Conservation (phyloP, 352 stramenopile genomes). For the Thalassiosira mediterranea region DNA sequence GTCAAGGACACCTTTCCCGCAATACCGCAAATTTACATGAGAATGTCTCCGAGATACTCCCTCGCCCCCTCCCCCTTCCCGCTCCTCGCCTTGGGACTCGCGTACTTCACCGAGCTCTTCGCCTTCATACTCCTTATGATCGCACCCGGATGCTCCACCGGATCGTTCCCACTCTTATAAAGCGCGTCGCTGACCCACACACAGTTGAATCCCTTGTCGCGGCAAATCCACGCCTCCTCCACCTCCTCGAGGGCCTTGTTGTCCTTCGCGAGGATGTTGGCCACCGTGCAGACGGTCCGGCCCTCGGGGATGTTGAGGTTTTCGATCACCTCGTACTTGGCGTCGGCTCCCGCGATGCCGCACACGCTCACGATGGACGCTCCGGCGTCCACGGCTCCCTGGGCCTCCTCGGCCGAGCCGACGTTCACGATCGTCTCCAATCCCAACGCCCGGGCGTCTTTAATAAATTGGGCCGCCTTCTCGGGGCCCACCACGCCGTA, state of each 20-base stretch:
- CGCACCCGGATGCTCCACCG: constrained; percentile 73
- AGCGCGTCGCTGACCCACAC: constrained; percentile 82
- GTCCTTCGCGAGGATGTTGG: constrained; percentile 67
- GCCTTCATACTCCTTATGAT: constrained; percentile 81
- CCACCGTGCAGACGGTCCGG: constrained; percentile 62
- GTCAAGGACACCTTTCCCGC: no score
- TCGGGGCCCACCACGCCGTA: constrained; percentile 63
- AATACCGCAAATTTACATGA: constrained; percentile 75
- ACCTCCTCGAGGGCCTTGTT: constrained; percentile 82
- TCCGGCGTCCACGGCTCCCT: constrained; percentile 64
- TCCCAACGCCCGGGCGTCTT: constrained; percentile 50
- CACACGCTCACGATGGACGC: constrained; percentile 58
- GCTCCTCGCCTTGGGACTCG: constrained; percentile 68
- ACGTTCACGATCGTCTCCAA: constrained; percentile 75
- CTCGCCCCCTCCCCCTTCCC: constrained; percentile 80
- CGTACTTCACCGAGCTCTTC: constrained; percentile 81
- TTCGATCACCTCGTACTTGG: constrained; percentile 51
- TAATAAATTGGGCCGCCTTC: constrained; percentile 55
- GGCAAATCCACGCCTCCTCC: constrained; percentile 79
- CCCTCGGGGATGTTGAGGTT: constrained; percentile 56
- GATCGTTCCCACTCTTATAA: constrained; percentile 79
- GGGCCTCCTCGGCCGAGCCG: constrained; percentile 62
- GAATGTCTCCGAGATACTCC: constrained; percentile 86
- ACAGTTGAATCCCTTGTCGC: constrained; percentile 81
- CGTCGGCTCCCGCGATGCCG: constrained; percentile 39